These are phyloP conservation scores for Wickerhamiella qilinensis DNA, from an alignment of 805 yeast species.

Conservation along the genomic window DNA sequence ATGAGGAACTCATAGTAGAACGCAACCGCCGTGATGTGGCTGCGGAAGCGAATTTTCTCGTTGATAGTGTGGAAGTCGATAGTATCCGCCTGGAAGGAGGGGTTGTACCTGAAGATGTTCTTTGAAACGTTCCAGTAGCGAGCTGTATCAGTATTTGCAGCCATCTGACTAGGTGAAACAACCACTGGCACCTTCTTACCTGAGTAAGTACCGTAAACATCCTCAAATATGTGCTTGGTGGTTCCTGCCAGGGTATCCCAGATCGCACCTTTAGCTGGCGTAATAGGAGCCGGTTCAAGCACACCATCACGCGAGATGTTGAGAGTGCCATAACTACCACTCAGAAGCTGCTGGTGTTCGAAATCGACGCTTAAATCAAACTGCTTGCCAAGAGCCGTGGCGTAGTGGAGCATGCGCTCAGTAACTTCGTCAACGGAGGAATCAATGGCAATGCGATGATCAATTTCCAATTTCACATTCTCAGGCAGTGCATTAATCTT, in stretches of 20 bases:
- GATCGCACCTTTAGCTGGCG: conserved; percentile 28
- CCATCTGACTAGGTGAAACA: conserved; percentile 41
- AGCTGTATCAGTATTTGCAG: conserved; percentile 57
- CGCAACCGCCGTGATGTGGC: conserved; percentile 30
- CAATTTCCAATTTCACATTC: conserved; percentile 33
- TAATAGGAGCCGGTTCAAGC: conserved; percentile 37
- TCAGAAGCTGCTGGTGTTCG: conserved; percentile 18
- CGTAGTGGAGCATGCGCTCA: conserved; percentile 21
- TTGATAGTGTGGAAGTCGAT: conserved; percentile 39
- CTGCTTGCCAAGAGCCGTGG: conserved; percentile 28
- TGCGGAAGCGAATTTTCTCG: conserved; percentile 36
- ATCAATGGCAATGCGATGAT: conserved; percentile 51
- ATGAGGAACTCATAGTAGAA: conserved; percentile 20
- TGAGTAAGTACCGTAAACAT: conserved; percentile 13
- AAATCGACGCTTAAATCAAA: conserved; percentile 33
- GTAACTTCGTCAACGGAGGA: conserved; percentile 30
- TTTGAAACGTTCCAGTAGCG: conserved; percentile 46
- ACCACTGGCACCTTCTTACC: conserved; percentile 22
- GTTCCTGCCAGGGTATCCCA: conserved; percentile 51
- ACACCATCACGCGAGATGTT: conserved; percentile 21
- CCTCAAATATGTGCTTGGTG: conserved; percentile 45
- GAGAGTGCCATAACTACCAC: conserved; percentile 29
- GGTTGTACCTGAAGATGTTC: conserved; percentile 46
- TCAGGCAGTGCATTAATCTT: conserved; percentile 71
- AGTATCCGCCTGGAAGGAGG: conserved; percentile 27